Conservation (phyloP, 768 basidiomycete genomes). For the Leccinum olivaceopallidum region DNA sequence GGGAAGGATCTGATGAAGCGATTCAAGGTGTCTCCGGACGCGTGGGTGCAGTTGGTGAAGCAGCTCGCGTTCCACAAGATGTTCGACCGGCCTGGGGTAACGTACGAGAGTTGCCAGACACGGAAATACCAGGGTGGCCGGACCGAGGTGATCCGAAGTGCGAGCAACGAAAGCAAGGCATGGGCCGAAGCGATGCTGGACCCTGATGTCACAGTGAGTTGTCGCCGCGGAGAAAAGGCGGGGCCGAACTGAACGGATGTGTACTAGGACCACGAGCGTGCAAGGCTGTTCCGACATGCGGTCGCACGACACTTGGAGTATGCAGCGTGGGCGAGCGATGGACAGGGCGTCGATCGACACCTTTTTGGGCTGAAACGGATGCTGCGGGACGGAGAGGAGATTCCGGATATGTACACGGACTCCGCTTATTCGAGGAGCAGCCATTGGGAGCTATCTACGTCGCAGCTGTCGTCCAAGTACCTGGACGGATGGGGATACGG, state of each 20-base stretch:
- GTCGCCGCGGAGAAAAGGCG: neutral
- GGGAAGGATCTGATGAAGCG: conserved; percentile 87
- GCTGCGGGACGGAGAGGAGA: conserved; percentile 65
- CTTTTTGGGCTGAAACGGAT: conserved; percentile 91
- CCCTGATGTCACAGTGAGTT: conserved; percentile 47
- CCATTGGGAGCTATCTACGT: conserved; percentile 95
- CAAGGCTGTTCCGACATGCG: conserved; percentile 71
- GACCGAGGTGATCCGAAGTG: conserved; percentile 92
- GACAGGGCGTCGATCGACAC: conserved; percentile 93
- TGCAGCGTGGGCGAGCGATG: conserved; percentile 89
- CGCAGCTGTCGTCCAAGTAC: conserved; percentile 77
- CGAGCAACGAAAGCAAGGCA: conserved; percentile 77
- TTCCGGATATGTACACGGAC: conserved; percentile 78
- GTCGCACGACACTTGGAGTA: conserved; percentile 85
- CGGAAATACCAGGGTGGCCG: conserved; percentile 87
- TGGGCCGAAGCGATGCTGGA: conserved; percentile 92
- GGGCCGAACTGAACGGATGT: conserved; percentile 6
- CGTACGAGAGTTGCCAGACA: conserved; percentile 95
- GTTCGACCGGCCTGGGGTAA: conserved; percentile 68
- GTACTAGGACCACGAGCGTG: conserved; percentile 54
- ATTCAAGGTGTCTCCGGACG: conserved; percentile 85
- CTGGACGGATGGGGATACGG: conserved; percentile 98
- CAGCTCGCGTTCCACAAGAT: conserved; percentile 95
- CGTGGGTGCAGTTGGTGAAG: conserved; percentile 93
- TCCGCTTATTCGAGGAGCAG: conserved; percentile 62